Evolutionary conservation across 2,329 filamentous ascomycete genomes (phyloP).

Genomic region (Calonectria leucothoes): DNA sequence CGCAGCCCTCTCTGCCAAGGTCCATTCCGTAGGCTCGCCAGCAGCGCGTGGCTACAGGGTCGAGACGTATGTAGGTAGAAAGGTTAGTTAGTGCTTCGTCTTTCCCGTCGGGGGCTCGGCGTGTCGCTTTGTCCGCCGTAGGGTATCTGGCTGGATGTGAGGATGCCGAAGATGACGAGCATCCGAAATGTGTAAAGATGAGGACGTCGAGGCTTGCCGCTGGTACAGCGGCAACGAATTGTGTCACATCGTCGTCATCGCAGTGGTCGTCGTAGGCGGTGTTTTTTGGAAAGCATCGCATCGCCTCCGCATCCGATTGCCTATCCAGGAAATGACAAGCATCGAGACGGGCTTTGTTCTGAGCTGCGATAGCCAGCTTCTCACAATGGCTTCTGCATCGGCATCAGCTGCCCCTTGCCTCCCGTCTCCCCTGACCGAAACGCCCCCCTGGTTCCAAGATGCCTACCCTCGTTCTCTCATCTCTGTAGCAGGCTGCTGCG

Average conservation of each 20-base stretch:
- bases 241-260: background rate
- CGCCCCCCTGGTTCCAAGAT: background rate
- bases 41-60: conserved; percentile 1
- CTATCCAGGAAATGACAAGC: background rate
- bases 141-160: background rate
- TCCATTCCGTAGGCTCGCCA: background rate
- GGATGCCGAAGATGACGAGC: background rate
- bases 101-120: background rate
- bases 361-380: background rate
- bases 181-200: background rate
- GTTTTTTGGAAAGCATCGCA: background rate
- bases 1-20: conserved; percentile 2
- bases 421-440: background rate
- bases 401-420: background rate
- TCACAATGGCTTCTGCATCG: background rate
- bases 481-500: background rate
- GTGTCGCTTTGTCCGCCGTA: background rate
- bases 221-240: background rate
- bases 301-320: background rate
- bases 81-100: background rate
- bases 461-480: background rate
- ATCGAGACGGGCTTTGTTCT: background rate
- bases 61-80: conserved; percentile 1
- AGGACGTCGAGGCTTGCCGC: background rate
- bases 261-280: background rate